Evolutionary conservation across 2,329 filamentous ascomycete genomes (phyloP), one percentile per base, ranked within the genome.

Genomic region (Fusarium albosuccineum): DNA sequence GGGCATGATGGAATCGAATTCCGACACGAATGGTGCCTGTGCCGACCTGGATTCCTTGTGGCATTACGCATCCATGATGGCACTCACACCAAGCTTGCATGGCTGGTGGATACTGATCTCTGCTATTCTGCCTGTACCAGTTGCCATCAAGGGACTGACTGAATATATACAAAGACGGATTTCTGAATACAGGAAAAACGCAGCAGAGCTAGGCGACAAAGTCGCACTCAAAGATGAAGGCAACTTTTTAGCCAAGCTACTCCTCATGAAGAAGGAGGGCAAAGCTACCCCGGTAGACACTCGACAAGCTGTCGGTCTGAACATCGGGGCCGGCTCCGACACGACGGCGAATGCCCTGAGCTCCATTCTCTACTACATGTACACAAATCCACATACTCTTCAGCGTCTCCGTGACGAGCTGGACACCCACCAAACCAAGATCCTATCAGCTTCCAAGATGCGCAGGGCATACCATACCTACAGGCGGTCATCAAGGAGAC

Each of bases 401-500:
- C 6, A 13, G 6, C 30, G 45, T 36, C 45, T 49, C 3, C 45
- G 30, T 17, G 17, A 36, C 10, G 45, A 49, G n/a, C 10, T 49
- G 13, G 16, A 49, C 11, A 17, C n/a, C 13, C 34, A 22, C 29
- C 7, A 34, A 16, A 30, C 7, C 11, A 26, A 5, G 45, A 34
- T 36, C 45, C 45, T 14, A 17, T 49, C 8, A 36, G 16, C 22
- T 49, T 49, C 16, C 16, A 49, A 10, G 29, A 49, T 4, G 14
- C 45, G 22, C 45, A 49, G 17, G 34, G 34, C 9, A 49, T 49
- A 16, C 45, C 45, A 9, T 49, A 49, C 14, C 22, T 49, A 17
- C 45, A 49, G 10, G 45, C 45, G n/a, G 45, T 49, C 16, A 34
- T 36, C 16, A 49, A 49, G 34, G 45, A 49, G 34, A 30, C 45